Base-by-base conservation (phyloP, 805 yeast species). In the Kodamaea lidongshanica region DNA sequence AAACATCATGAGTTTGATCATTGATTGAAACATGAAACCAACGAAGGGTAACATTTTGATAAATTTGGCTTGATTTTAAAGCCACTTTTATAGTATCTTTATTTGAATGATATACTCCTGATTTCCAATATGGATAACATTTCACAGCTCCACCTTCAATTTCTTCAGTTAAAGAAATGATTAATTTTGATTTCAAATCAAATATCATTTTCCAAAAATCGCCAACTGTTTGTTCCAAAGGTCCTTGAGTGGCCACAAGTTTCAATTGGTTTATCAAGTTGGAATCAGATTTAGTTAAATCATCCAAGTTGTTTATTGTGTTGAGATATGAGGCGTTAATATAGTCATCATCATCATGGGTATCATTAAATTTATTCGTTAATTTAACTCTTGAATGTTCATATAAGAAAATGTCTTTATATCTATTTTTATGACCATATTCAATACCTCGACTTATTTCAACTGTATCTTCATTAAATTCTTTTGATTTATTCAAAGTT, bases 181-280 rank as follows among this genome's bases (percentile, higher is more conserved):
- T 73, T 3, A 89, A 51, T 5, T 82, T 78, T 8, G 77, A 70
- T 12, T 65, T 53, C 41, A 83, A 73, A 34, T 79, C 77, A 23
- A 74, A 60, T 10, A 83, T 68, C 58, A 87, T 75, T 34, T 79
- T 80, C 80, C 94, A 87, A 46, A 89, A 88, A 52, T 89, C 95
- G 12, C 75, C 77, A 15, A 79, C 67, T 0, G 97, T 89, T 21
- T 69, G 68, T 2, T 50, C 52, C 36, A 83, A 54, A 3, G 98
- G 98, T 2, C 96, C 98, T 53, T 89, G 96, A 1, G 94, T 72
- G 0, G 95, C 96, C 44, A 88, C 83, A 38, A 57, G 62, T 24
- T 40, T 50, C 29, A 45, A 39, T 10, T 41, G 37, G 3, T 34
- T 22, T 4, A 32, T 18, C 19, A 35, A 23, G 12, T 30, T 24